A percentile compares a stretch with the other conserved stretches of the same genome.
phyloP scores from a whole-genome alignment of 345 rosid genomes.

The Boechera retrofracta region DNA sequence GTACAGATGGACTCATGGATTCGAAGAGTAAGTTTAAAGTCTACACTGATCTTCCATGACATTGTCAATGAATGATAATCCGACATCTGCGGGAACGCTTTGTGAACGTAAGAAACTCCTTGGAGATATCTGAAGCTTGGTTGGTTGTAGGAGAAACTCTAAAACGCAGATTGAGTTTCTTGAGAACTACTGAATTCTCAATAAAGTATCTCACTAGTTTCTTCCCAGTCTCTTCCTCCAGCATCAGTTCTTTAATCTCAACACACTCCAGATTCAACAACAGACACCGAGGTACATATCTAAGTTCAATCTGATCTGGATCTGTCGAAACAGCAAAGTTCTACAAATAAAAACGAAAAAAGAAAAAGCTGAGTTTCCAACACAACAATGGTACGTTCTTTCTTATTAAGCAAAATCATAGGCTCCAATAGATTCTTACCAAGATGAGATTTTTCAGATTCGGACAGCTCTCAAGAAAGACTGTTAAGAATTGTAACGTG shows the following conservation, averaged over 20 bases:
- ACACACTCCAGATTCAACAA: not conserved
- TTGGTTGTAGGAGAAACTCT: not conserved
- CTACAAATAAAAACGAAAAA: not conserved
- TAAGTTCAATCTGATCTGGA: not conserved
- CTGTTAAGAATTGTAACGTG: not conserved
- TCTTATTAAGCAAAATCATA: not conserved
- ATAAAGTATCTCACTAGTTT: not conserved
- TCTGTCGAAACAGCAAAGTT: not conserved
- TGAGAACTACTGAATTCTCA: not conserved
- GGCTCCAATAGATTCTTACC: not conserved
- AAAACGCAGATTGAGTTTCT: constrained; percentile 1
- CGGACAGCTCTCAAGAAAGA: not conserved
- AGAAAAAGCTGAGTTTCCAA: not conserved
- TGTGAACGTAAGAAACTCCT: not conserved
- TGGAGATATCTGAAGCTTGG: not conserved
- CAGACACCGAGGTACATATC: not conserved
- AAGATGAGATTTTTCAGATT: not conserved
- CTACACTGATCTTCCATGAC: not conserved
- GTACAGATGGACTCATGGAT: no score
- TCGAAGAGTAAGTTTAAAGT: not conserved
- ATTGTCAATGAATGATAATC: not conserved
- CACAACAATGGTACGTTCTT: not conserved
- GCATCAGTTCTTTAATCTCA: not conserved
- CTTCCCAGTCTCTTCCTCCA: not conserved
- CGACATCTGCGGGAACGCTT: not conserved